Conservation (phyloP, 331 rosid genomes). For the Stylosanthes scabra region DNA sequence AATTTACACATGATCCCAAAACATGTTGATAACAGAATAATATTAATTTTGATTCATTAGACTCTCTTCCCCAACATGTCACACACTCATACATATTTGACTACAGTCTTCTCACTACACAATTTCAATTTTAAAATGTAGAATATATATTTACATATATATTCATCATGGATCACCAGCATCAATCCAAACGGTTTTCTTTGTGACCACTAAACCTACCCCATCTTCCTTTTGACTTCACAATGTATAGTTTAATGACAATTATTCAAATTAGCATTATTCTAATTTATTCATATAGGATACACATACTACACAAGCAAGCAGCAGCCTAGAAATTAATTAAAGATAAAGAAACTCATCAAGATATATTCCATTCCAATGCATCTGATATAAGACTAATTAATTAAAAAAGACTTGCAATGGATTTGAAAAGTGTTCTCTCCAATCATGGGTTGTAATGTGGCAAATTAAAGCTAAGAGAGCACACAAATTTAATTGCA, state of each 20-base stretch:
- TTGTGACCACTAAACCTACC: constrained; percentile 38
- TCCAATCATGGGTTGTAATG: constrained; percentile 26
- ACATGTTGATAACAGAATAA: background rate
- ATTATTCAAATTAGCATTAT: constrained; percentile 34
- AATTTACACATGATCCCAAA: background rate
- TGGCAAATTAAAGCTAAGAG: background rate
- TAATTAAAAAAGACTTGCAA: background rate
- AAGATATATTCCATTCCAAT: constrained; percentile 28
- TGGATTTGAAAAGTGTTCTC: constrained; percentile 21
- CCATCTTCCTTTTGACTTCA: constrained; percentile 41
- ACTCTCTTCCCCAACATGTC: constrained; percentile 3
- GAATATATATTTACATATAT: constrained; percentile 6
- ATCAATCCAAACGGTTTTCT: constrained; percentile 31
- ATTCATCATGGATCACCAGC: background rate
- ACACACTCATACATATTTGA: constrained; percentile 5
- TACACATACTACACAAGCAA: background rate
- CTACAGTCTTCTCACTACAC: constrained; percentile 18
- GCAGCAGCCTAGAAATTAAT: background rate
- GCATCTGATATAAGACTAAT: constrained; percentile 32
- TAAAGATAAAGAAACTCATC: constrained; percentile 3
- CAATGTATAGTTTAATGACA: constrained; percentile 15
- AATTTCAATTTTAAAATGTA: constrained; percentile 28
- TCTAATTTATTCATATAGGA: background rate
- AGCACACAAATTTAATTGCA: constrained; percentile 11
- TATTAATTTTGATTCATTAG: background rate